Evolutionary conservation across 2,329 filamentous ascomycete genomes (phyloP), one percentile per base, ranked within the genome.

Genomic region (Beauveria sp.): DNA sequence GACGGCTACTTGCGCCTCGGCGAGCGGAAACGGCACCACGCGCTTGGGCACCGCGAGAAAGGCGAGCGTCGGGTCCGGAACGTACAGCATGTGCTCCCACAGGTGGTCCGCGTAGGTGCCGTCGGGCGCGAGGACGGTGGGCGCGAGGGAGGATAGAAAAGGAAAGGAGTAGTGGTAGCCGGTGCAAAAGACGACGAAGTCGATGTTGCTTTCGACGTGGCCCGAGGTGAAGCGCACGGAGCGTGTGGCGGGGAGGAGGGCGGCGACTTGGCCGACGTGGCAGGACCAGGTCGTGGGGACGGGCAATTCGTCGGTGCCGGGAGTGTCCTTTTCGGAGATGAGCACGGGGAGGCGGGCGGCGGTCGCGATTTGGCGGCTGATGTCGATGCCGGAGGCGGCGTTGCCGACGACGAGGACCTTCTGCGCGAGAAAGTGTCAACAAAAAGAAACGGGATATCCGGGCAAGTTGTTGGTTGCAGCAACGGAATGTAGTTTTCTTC

Each of bases 81-180:
- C 81, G 70, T 86, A 87, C 70, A 92, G 86, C 3, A 92, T 69
- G 65, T 93, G 88, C 65, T 89, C 78, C 68, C 88, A 92, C 1
- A 88, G 76, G 65, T 90, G 89, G 68, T 88, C 87, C 0, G 86
- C 83, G 54, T 84, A 78, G 51, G 77, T 78, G 2, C 89, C 89
- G 50, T 84, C 80, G 0, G 80, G 82, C 31, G 88, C 79, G 2
- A 86, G 77, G 5, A 88, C 69, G 0, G 80, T 73, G 0, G 85
- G 70, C 1, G 66, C 50, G 9, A 81, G 67, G 2, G 71, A 69
- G 26, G 72, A 68, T 6, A 87, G 68, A 68, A 96, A 96, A 0
- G 91, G 91, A 60, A 88, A 89, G 0, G 87, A 85, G 75, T 91
- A 96, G 64, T 93, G 83, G 70, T 95, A 96, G 0, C 92, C 92